phyloP scores from a whole-genome alignment of 768 basidiomycete genomes.

The Arthromyces matolae region DNA sequence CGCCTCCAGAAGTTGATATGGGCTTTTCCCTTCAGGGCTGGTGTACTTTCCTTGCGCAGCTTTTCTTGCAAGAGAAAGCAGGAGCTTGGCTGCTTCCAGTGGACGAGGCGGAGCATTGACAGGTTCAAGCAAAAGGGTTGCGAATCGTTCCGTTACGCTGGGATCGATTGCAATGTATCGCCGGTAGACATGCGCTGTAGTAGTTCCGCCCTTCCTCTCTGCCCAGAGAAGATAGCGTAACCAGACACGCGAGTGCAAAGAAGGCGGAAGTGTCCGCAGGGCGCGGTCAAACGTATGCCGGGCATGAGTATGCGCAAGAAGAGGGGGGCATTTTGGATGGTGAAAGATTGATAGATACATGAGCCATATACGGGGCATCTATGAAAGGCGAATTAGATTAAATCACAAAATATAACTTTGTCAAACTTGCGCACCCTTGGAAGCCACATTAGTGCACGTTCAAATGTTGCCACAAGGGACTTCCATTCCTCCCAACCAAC shows the following conservation, averaged over 20 bases:
- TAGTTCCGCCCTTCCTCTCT: constrained; percentile 74
- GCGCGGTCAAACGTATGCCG: constrained; percentile 93
- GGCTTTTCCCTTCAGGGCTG: constrained; percentile 90
- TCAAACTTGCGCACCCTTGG: constrained; percentile 60
- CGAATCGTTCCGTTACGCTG: constrained; percentile 75
- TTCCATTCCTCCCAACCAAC: constrained; percentile 99
- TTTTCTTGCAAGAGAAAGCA: constrained; percentile 79
- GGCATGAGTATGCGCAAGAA: constrained; percentile 85
- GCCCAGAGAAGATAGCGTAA: constrained; percentile 90
- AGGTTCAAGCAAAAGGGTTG: constrained; percentile 63
- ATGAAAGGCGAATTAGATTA: constrained; percentile 2
- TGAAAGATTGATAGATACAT: constrained; percentile 88
- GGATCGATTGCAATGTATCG: constrained; percentile 85
- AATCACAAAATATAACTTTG: neutral
- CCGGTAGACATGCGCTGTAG: constrained; percentile 79
- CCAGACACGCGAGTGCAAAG: constrained; percentile 91
- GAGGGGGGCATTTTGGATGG: constrained; percentile 84
- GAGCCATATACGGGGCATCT: constrained; percentile 94
- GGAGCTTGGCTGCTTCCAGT: constrained; percentile 89
- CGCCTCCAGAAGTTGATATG: constrained; percentile 89
- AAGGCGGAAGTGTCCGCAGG: constrained; percentile 88
- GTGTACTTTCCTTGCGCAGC: constrained; percentile 79
- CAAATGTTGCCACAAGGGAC: constrained; percentile 79
- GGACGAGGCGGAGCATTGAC: constrained; percentile 60
- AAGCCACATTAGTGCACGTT: constrained; percentile 92